phyloP scores from a whole-genome alignment of 306 rosid species.

The Trichosanthes cucumerina region DNA sequence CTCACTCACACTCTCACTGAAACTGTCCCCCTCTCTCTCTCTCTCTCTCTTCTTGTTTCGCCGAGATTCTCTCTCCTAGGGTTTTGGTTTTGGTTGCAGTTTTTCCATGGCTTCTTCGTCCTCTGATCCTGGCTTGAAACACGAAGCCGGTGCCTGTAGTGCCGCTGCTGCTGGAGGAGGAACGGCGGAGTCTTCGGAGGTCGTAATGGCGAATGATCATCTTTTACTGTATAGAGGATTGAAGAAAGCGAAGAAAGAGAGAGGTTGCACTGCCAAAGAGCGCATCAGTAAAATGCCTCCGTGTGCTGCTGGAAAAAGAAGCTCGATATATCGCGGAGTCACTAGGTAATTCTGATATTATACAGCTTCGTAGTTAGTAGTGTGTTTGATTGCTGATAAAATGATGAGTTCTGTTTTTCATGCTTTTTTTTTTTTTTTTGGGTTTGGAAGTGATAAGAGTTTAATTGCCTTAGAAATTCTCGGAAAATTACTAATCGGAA shows the following conservation, averaged over 20 bases:
- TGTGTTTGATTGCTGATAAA: slow-evolving; percentile 12
- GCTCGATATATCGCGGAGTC: slow-evolving; percentile 97
- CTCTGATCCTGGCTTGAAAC: slow-evolving; percentile 64
- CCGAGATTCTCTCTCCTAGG: slow-evolving; percentile 24
- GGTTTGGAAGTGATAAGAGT: not conserved
- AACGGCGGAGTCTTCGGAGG: slow-evolving; percentile 35
- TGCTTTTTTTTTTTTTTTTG: not conserved
- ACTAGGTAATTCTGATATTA: slow-evolving; percentile 45
- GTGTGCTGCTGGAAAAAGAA: slow-evolving; percentile 91
- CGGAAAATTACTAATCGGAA: not conserved
- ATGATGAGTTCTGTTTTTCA: not conserved
- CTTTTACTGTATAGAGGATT: slow-evolving; percentile 61
- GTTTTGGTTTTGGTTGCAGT: slow-evolving; percentile 8
- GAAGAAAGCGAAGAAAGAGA: slow-evolving; percentile 86
- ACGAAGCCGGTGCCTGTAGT: slow-evolving; percentile 32
- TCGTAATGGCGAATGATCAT: slow-evolving; percentile 50
- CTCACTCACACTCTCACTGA: not conserved
- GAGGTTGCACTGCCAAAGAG: slow-evolving; percentile 96
- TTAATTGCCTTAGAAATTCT: not conserved
- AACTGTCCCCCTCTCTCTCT: too few relatives aligned
- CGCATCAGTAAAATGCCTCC: slow-evolving; percentile 99
- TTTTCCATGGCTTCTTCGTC: slow-evolving; percentile 77
- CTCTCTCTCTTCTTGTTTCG: slow-evolving; percentile 1
- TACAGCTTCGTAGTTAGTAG: not conserved
- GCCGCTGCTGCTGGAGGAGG: slow-evolving; percentile 13